Evolutionary conservation across 495 filamentous ascomycete species (phyloP).

Genomic region (Hyaloscypha hepaticicola): DNA sequence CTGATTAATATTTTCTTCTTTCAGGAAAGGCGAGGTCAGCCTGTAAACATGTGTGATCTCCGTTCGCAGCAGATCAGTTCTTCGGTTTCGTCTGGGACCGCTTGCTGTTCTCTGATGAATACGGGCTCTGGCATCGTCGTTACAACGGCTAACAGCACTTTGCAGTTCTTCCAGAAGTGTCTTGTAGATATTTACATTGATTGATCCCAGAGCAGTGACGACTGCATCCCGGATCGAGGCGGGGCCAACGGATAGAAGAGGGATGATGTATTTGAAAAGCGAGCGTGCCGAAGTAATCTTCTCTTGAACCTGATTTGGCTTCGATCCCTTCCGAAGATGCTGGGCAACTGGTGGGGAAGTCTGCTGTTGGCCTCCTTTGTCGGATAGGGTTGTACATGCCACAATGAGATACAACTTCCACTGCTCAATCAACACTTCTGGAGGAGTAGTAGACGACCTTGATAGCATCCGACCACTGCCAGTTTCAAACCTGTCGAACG

Average conservation of each 20-base stretch:
- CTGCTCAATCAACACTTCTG: slow-evolving; percentile 89
- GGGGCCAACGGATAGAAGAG: slow-evolving; percentile 74
- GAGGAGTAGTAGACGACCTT: slow-evolving; percentile 67
- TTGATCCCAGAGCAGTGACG: slow-evolving; percentile 88
- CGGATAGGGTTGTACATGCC: slow-evolving; percentile 92
- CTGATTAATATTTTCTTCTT: slow-evolving; percentile 71
- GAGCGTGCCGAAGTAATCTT: slow-evolving; percentile 85
- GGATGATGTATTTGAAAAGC: slow-evolving; percentile 87
- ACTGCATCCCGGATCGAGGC: slow-evolving; percentile 82
- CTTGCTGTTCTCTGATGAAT: slow-evolving; percentile 79
- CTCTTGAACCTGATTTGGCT: slow-evolving; percentile 66
- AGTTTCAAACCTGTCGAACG: slow-evolving; percentile 47
- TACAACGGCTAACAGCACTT: slow-evolving; percentile 73
- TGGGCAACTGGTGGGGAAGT: slow-evolving; percentile 61
- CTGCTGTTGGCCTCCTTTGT: slow-evolving; percentile 67
- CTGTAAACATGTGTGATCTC: slow-evolving; percentile 96
- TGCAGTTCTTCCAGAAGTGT: slow-evolving; percentile 89
- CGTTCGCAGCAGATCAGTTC: slow-evolving; percentile 82
- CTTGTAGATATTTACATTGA: slow-evolving; percentile 93
- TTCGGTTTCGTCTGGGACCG: slow-evolving; percentile 70
- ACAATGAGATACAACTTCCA: slow-evolving; percentile 99
- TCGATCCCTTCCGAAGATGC: slow-evolving; percentile 82
- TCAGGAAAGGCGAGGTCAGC: slow-evolving; percentile 87
- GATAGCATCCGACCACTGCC: slow-evolving; percentile 45
- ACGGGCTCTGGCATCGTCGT: slow-evolving; percentile 84